Evolutionary conservation across 176 grass and related monocot genomes (phyloP).

Genomic region (Carex littledalei): DNA sequence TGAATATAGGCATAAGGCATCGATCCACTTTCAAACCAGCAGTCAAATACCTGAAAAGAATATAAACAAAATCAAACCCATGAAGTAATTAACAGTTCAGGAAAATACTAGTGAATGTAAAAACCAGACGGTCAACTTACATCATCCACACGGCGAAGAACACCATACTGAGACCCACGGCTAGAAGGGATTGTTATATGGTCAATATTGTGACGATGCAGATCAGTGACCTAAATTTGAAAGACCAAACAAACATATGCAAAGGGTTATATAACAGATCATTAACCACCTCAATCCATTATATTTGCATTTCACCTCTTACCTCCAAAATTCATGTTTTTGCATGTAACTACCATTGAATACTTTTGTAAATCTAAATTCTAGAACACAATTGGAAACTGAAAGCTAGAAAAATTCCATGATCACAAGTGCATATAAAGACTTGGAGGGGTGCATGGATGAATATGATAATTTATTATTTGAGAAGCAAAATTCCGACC

Average conservation of each 20-base stretch:
- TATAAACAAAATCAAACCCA: conserved; percentile 1
- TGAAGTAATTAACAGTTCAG: neutral
- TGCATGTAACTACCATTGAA: neutral
- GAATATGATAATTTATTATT: conserved; percentile 13
- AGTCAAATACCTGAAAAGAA: conserved; percentile 83
- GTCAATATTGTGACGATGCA: conserved; percentile 95
- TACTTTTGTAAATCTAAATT: neutral
- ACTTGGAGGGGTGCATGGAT: neutral
- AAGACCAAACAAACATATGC: conserved; percentile 7
- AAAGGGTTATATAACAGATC: neutral
- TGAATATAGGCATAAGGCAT: conserved; percentile 99
- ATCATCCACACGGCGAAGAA: conserved; percentile 92
- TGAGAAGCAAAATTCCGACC: conserved; percentile 38
- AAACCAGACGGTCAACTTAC: conserved; percentile 34
- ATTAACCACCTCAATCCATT: neutral
- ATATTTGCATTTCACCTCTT: conserved; percentile 1
- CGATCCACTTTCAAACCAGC: conserved; percentile 98
- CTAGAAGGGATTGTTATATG: conserved; percentile 92
- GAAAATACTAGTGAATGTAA: neutral
- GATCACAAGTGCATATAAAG: neutral
- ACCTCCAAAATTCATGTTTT: neutral
- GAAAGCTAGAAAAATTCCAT: conserved; percentile 6
- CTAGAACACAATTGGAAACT: neutral
- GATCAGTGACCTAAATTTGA: conserved; percentile 68
- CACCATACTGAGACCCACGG: conserved; percentile 63